Base-by-base conservation (phyloP, 345 rosid genomes). In the Sisymbrium irio region DNA sequence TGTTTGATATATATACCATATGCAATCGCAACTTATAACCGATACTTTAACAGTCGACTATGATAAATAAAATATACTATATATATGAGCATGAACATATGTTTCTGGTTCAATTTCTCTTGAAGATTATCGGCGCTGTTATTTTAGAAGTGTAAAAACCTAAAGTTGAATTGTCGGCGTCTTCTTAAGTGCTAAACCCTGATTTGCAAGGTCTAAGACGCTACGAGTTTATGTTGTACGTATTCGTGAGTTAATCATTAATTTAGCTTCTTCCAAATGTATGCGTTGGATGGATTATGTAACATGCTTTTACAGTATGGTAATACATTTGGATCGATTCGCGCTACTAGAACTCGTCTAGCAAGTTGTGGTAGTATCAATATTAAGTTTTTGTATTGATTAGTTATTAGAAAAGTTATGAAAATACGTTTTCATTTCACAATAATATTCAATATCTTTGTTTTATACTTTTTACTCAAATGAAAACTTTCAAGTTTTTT, bases 1-100 rank as follows among this genome's bases (percentile, higher is more conserved):
- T 57, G 44, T 44, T 69, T 44, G n/a, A 17, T 56, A 56, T 5
- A 30, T 56, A 39, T 68, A 6, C 6, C 6, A 12, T 46, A 33
- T 65, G 33, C 58, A 63, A 20, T 65, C 20, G 59, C 58, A 49
- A 65, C 33, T 65, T 18, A 18, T 46, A 32, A 33, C 14, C 58
- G 11, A 14, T 27, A 5, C 40, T 27, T 41, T 3, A 41, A 37
- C 41, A 4, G 1, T 61, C 36, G 42, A 57, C 25, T 57, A 17
- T 10, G 4, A 32, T 18, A 56, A n/a, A 53, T 27, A 13, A 25
- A 19, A 20, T 15, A 27, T 27, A 27, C 3, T 11, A 39, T 11
- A 35, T 35, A 35, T 49, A 9, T 19, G 30, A 50, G 54, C 54
- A 10, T 20, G 30, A 50, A 47, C 15, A 50, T 11, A 50, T 50